phyloP scores from a whole-genome alignment of 208 protist species.

The Acanthamoeba culbertsoni region DNA sequence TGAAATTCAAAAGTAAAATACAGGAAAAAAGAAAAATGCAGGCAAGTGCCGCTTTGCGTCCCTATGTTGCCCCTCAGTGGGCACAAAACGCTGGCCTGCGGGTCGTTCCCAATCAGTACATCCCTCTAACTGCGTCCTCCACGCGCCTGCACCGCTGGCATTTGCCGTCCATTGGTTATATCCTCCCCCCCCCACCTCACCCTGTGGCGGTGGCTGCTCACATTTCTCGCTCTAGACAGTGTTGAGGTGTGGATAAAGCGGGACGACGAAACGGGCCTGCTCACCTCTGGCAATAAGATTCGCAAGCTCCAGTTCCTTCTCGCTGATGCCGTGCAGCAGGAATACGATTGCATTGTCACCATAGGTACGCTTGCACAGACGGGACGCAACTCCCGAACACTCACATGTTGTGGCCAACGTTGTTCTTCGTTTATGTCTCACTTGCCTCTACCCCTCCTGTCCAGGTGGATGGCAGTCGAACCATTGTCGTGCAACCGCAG shows the following conservation, averaged over 20 bases:
- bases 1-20: neutral
- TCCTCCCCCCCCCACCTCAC: neutral
- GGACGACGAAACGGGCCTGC: constrained; percentile 60
- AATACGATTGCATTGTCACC: constrained; percentile 56
- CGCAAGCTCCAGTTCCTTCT: constrained; percentile 76
- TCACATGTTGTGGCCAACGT: neutral
- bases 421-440: neutral
- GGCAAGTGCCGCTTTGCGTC: neutral
- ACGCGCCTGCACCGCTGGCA: neutral
- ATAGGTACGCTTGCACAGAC: too few species aligned
- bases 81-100: neutral
- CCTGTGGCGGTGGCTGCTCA: neutral
- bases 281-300: constrained; percentile 71
- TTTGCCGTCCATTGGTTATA: neutral
- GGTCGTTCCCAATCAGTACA: neutral
- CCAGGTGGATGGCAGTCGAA: constrained; percentile 66
- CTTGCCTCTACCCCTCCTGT: neutral
- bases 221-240: neutral
- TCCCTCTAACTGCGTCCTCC: neutral
- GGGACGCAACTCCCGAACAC: too few species aligned
- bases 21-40: neutral
- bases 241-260: constrained; percentile 67
- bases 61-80: constrained; percentile 5
- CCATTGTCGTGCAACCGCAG: constrained; percentile 67
- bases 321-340: constrained; percentile 46